Percentiles rank a stretch among this genome's conserved stretches.
phyloP scores from a whole-genome alignment of 345 rosid species.

The Leavenworthia alabamica region DNA sequence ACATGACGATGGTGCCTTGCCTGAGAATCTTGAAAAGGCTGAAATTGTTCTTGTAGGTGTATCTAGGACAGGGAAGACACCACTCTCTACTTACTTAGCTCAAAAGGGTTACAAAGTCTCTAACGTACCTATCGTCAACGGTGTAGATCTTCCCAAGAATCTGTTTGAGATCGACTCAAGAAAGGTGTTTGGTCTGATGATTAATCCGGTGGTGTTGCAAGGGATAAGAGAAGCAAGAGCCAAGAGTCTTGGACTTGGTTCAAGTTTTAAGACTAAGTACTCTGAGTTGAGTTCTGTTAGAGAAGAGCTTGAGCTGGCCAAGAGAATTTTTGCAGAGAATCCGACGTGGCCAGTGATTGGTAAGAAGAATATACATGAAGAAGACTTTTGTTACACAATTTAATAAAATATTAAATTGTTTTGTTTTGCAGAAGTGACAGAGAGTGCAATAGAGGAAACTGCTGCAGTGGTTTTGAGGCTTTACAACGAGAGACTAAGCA shows the following conservation, averaged over 20 bases:
- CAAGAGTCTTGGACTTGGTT: constrained; percentile 54
- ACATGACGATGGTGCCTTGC: constrained; percentile 83
- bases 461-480: constrained; percentile 77
- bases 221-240: constrained; percentile 72
- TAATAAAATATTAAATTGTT: neutral
- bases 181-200: constrained; percentile 72
- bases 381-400: neutral
- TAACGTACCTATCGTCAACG: constrained; percentile 76
- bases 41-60: constrained; percentile 76
- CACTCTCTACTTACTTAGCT: constrained; percentile 68
- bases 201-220: constrained; percentile 64
- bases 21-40: constrained; percentile 59
- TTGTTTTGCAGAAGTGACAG: constrained; percentile 73
- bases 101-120: constrained; percentile 89
- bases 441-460: constrained; percentile 87
- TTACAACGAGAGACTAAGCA: constrained; percentile 59
- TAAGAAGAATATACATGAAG: constrained; percentile 32
- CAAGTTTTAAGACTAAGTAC: constrained; percentile 48
- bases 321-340: constrained; percentile 57
- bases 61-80: constrained; percentile 84
- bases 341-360: constrained; percentile 85
- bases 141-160: constrained; percentile 51
- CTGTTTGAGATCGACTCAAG: constrained; percentile 58
- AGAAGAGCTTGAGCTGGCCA: constrained; percentile 60
- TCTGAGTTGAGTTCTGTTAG: constrained; percentile 71